Evolutionary conservation across 805 yeast genomes (phyloP), one percentile per base, ranked within the genome.

Genomic region (Candida maesae): DNA sequence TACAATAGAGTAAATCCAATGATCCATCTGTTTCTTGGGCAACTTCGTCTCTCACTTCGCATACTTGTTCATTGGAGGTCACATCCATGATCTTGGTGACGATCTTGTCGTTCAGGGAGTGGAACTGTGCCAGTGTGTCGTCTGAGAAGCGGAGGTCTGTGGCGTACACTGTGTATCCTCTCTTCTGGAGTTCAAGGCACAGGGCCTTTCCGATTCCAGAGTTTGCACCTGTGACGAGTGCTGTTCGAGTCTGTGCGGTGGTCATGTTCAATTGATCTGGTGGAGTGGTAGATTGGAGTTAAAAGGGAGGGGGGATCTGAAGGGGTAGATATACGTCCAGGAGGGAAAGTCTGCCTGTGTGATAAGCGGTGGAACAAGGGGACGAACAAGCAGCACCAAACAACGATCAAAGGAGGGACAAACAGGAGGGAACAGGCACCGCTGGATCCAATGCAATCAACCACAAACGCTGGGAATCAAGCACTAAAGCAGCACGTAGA

Each of bases 191-290:
- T 47, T 73, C 76, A n/a, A 61, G 50, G 6, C 77, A 66, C 6
- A 76, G 52, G 13, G 69, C 68, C 42, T 61, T 67, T 0, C 84
- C 84, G 43, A 79, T 78, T 11, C 84, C 84, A 0, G 76, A 67
- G 1, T 81, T 74, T 4, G 79, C 74, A 6, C 84, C 84, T 1
- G 83, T 76, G 15, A 79, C 74, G 21, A 79, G 65, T 4, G 78
- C 84, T 5, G 44, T 36, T 27, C 36, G 28, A 25, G 13, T 19
- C 25, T 9, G 13, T 20, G 15, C n/a, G n/a, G n/a, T n/a, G n/a
- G n/a, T n/a, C n/a, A n/a, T n/a, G n/a, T n/a, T n/a, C n/a, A n/a
- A n/a, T n/a, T n/a, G n/a, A n/a, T n/a, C n/a, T n/a, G n/a, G n/a
- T n/a, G n/a, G n/a, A n/a, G n/a, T n/a, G n/a, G n/a, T n/a, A n/a